phyloP scores from a whole-genome alignment of 2,329 filamentous ascomycete species.

The Neocatenulostroma microsporum region DNA sequence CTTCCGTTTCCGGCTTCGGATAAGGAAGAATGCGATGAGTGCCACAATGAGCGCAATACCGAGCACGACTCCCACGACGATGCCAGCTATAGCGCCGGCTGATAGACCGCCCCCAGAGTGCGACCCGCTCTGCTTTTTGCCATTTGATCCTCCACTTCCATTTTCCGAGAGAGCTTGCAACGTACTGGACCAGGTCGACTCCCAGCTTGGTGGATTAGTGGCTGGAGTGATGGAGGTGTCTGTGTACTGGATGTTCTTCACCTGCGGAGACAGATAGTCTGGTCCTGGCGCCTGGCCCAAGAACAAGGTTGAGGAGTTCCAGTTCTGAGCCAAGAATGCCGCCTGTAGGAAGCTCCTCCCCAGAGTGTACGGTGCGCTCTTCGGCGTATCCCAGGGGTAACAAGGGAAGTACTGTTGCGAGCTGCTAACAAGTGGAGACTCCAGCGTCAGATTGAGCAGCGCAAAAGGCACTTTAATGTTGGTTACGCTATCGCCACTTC shows the following conservation, averaged over 20 bases:
- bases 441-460: conserved; percentile 33
- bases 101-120: conserved; percentile 19
- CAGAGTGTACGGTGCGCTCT: conserved; percentile 26
- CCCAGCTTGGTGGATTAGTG: conserved; percentile 12
- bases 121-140: conserved; percentile 23
- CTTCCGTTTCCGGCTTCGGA: conserved; percentile 8
- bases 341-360: conserved; percentile 44
- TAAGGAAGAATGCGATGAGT: conserved; percentile 5
- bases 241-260: conserved; percentile 7
- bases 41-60: conserved; percentile 8
- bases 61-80: conserved; percentile 24
- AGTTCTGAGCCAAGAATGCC: conserved; percentile 40
- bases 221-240: conserved; percentile 7
- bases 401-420: conserved; percentile 40
- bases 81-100: conserved; percentile 30
- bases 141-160: background rate
- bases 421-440: conserved; percentile 28
- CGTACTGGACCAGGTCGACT: conserved; percentile 9
- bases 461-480: conserved; percentile 39
- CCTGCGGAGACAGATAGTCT: background rate
- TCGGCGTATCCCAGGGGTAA: conserved; percentile 21
- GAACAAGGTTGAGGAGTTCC: conserved; percentile 30
- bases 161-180: conserved; percentile 6
- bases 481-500: conserved; percentile 15
- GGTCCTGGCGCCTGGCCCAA: conserved; percentile 39